Conservation (phyloP, 139 green algal genomes). For the Chlorella sp. region DNA sequence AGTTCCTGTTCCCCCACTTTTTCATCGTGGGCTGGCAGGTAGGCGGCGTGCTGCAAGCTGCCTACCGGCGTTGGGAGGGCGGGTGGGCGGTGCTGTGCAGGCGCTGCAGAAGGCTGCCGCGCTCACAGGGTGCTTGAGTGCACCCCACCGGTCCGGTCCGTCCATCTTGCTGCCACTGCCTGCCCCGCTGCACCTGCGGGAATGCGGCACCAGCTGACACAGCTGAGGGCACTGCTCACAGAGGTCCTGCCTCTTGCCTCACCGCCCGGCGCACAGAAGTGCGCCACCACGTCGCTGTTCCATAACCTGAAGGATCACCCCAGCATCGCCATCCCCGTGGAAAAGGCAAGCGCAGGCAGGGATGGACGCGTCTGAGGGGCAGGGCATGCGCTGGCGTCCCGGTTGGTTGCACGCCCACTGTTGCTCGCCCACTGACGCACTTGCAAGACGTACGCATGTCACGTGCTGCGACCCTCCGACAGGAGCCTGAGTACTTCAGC, state of each 20-base stretch:
- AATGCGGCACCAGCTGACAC: not conserved
- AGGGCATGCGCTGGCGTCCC: too few species aligned
- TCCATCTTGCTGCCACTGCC: too few species aligned
- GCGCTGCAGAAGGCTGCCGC: not conserved
- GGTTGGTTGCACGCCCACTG: too few species aligned
- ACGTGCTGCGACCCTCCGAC: not conserved
- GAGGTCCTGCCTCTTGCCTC: not conserved
- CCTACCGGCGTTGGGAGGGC: too few species aligned
- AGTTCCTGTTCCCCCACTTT: conserved; percentile 44
- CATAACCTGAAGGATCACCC: conserved; percentile 21
- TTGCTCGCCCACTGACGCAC: too few species aligned
- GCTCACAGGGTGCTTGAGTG: not conserved
- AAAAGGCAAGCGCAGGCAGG: not conserved
- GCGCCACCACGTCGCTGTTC: conserved; percentile 28
- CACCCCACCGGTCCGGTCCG: too few species aligned
- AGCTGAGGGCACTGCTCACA: too few species aligned
- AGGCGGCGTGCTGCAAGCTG: not conserved
- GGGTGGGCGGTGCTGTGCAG: not conserved
- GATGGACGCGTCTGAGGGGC: too few species aligned
- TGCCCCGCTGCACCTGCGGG: too few species aligned
- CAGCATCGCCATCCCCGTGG: not conserved
- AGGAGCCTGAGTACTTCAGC: conserved; percentile 41
- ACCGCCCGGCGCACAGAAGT: not conserved
- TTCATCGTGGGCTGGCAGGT: conserved; percentile 41
- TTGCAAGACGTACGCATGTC: too few species aligned